Evolutionary conservation across 352 stramenopile species (phyloP).

Genomic region (Phytopythium litorale): DNA sequence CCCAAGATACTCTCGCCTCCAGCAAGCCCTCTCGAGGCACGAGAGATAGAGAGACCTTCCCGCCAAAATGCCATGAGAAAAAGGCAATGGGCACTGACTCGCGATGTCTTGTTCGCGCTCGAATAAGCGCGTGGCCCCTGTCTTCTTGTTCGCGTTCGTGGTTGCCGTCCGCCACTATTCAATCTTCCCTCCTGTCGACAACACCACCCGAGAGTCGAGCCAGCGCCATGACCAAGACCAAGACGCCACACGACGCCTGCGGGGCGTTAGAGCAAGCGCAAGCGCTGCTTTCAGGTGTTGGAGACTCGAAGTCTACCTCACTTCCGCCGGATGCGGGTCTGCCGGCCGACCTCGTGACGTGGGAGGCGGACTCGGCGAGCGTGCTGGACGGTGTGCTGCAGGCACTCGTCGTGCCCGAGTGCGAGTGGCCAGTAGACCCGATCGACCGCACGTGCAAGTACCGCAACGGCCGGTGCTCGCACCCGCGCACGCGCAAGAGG

Average conservation of each 20-base stretch:
- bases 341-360: neutral
- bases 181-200: neutral
- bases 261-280: neutral
- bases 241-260: neutral
- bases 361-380: neutral
- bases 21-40: neutral
- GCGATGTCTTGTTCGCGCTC: neutral
- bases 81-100: neutral
- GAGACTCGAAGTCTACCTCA: neutral
- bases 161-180: neutral
- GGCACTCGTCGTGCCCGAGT: slow-evolving; percentile 1
- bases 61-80: neutral
- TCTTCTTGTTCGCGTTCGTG: neutral
- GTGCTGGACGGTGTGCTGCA: neutral
- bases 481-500: slow-evolving; percentile 62
- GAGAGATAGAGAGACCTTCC: neutral
- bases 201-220: neutral
- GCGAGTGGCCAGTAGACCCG: neutral
- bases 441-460: slow-evolving; percentile 18
- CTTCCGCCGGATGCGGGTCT: neutral
- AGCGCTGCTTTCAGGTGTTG: no score
- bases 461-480: slow-evolving; percentile 39
- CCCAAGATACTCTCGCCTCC: neutral
- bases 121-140: neutral
- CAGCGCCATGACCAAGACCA: neutral